Evolutionary conservation across 2,329 filamentous ascomycete genomes (phyloP), one percentile per base, ranked within the genome.

Genomic region (Diaporthe sp.): DNA sequence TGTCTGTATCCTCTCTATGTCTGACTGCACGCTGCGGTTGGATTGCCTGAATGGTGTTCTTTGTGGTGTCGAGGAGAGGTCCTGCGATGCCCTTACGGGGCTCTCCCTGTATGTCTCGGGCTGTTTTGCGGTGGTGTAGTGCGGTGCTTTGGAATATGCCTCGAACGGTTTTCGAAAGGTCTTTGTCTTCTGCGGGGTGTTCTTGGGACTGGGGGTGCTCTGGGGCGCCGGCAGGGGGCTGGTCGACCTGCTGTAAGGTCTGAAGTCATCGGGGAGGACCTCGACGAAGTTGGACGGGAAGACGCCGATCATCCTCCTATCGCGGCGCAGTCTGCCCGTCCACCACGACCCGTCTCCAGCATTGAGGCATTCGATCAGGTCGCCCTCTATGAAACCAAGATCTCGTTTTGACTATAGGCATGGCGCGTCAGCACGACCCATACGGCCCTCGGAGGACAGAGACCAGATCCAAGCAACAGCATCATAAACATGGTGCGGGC

Each of bases 201-300:
- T 88, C 75, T 85, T 87, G 62, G 90, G 87, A 75, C 88, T 89
- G 59, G 90, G 88, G 1, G 89, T 87, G 80, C 87, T 88, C 79
- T 87, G 89, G 77, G 79, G 86, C 12, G 44, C 57, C 77, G 92
- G 86, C 84, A 95, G 85, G 1, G 91, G 90, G 79, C 91, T 92
- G 72, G 87, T 87, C 42, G 90, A 88, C 81, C 92, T 87, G 58
- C 87, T 88, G 80, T 92, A 91, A 76, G 97, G 97, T 74, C 94
- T 92, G 83, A 97, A 98, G 82, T 92, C 91, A 76, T 97, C 92
- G 73, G 94, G 94, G 44, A 99, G 89, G 8, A 99, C 90, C 82
- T 97, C 92, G 82, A 99, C 97, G 82, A 99, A 99, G 86, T 99
- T 99, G 81, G 96, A 98, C 0, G 97, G 97, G 81, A 99, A 99